Evolutionary conservation across 345 rosid genomes (phyloP).

Genomic region (Raphanus raphanistrum): DNA sequence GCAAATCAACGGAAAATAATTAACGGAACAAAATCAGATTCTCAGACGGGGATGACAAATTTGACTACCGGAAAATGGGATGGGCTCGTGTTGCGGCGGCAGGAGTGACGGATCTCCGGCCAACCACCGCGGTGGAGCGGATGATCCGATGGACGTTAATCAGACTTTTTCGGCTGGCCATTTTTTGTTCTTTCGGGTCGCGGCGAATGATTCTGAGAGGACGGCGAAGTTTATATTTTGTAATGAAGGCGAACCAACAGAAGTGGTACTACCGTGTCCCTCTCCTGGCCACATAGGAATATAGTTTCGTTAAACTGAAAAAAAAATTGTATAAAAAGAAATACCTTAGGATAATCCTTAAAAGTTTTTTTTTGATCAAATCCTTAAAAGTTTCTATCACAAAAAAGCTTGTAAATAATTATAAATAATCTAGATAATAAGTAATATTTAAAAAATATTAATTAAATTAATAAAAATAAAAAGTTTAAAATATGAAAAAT

Average conservation of each 20-base stretch:
- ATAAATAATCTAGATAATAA: too few species aligned
- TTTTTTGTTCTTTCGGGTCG: background rate
- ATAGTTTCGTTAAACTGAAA: background rate
- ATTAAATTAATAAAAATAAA: too few species aligned
- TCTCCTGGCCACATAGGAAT: constrained; percentile 1
- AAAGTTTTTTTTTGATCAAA: too few species aligned
- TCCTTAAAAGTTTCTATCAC: too few species aligned
- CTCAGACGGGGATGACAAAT: background rate
- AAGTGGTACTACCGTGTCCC: constrained; percentile 17
- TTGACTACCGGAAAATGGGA: constrained; percentile 34
- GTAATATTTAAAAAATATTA: too few species aligned
- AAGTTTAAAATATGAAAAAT: too few species aligned
- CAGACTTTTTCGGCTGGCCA: constrained; percentile 52
- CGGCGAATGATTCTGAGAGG: background rate
- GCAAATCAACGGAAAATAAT: background rate
- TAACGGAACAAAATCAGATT: background rate
- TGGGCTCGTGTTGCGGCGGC: background rate
- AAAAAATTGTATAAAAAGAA: too few species aligned
- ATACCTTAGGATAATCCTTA: too few species aligned
- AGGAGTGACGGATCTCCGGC: constrained; percentile 29
- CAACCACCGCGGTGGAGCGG: constrained; percentile 31
- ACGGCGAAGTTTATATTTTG: background rate
- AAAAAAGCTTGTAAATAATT: too few species aligned
- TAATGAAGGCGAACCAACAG: background rate
- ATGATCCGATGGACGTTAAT: constrained; percentile 49